These are phyloP conservation scores for Cornus kousa DNA, from an alignment of 148 eudicot genomes.

Conservation along the genomic window DNA sequence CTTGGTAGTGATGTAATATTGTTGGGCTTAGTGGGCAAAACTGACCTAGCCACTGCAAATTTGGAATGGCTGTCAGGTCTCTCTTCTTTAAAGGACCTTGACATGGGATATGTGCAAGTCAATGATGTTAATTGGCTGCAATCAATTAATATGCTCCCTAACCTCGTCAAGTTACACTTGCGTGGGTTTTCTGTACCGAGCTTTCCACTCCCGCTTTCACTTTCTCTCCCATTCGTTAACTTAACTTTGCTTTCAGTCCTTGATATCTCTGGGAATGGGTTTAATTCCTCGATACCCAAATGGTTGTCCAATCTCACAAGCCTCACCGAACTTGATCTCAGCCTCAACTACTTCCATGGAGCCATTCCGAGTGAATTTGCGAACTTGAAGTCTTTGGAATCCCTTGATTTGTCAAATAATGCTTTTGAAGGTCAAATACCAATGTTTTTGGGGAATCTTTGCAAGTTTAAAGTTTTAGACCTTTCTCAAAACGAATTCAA, in stretches of 20 bases:
- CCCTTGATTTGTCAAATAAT: not conserved
- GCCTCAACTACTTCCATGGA: too few species aligned
- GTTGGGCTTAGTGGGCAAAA: not conserved
- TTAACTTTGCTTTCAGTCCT: not conserved
- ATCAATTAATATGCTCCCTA: too few species aligned
- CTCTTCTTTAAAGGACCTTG: too few species aligned
- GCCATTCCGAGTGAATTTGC: too few species aligned
- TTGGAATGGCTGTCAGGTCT: too few species aligned
- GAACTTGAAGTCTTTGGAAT: too few species aligned
- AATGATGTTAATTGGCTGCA: too few species aligned
- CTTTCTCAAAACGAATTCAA: not conserved
- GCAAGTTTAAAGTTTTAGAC: constrained; percentile 10
- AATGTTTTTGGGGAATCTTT: constrained; percentile 7
- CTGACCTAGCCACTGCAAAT: too few species aligned
- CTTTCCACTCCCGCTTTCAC: not conserved
- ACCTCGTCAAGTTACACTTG: not conserved
- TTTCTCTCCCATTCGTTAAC: not conserved
- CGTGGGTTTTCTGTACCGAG: not conserved
- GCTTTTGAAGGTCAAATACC: not conserved
- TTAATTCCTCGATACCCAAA: too few species aligned
- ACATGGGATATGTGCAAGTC: too few species aligned
- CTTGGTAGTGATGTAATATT: not conserved
- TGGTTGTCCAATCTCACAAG: too few species aligned
- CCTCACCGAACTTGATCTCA: too few species aligned
- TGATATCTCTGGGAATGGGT: not conserved